These are phyloP conservation scores for Psilocybe azurescens DNA, from an alignment of 768 basidiomycete genomes.

Conservation along the genomic window DNA sequence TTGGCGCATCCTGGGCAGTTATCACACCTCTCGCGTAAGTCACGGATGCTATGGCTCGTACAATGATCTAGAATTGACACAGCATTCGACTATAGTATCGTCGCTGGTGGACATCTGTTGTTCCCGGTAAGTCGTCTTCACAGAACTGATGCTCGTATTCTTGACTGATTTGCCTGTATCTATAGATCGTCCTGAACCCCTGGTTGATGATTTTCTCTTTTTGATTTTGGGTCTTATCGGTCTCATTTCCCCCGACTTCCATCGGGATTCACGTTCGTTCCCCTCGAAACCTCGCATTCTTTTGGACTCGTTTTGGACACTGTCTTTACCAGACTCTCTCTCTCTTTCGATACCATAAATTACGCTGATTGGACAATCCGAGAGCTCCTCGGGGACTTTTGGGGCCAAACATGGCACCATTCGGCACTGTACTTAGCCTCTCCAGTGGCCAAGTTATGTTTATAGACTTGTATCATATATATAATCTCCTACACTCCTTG, in stretches of 20 bases:
- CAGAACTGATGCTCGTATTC: neutral
- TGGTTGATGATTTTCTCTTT: conserved; percentile 88
- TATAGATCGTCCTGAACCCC: conserved; percentile 81
- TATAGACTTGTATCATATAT: conserved; percentile 11
- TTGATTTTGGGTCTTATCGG: conserved; percentile 26
- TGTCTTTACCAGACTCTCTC: conserved; percentile 23
- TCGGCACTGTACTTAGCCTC: neutral
- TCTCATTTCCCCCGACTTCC: neutral
- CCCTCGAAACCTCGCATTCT: conserved; percentile 14
- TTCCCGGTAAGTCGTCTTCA: conserved; percentile 63
- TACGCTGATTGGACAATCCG: conserved; percentile 19
- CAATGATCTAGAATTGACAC: conserved; percentile 2
- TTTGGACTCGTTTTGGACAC: conserved; percentile 24
- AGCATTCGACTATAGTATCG: conserved; percentile 47
- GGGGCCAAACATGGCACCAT: conserved; percentile 2
- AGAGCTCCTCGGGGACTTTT: conserved; percentile 6
- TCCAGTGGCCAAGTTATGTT: conserved; percentile 3
- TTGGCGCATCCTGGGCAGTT: conserved; percentile 70
- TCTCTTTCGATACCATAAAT: conserved; percentile 8
- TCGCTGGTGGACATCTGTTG: conserved; percentile 68
- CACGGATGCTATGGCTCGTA: neutral
- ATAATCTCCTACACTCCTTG: conserved; percentile 10
- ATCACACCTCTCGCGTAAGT: conserved; percentile 75
- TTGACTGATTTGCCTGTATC: conserved; percentile 12
- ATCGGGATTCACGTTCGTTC: conserved; percentile 11